Base-by-base conservation (phyloP, 805 yeast species). In the Candida parachauliodes region DNA sequence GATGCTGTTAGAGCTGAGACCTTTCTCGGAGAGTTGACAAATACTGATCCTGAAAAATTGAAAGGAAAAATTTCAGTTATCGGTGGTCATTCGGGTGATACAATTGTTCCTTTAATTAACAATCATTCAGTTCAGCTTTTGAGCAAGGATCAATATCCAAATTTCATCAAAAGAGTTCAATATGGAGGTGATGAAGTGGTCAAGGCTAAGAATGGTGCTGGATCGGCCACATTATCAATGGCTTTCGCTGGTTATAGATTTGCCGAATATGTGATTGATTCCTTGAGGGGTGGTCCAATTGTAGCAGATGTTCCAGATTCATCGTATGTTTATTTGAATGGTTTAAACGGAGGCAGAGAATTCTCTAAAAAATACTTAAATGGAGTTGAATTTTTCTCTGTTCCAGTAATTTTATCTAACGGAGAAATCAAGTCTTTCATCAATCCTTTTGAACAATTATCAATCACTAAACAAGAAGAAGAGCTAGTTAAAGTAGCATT, bases 131-230 rank as follows among this genome's bases (percentile, higher is more conserved):
- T 44, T 2, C 11, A 21, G 5, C 21, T 44, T 5, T 47, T 52
- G 17, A 36, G 40, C 28, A 28, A 41, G 17, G 24, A 41, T 20
- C 40, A 45, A 9, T 55, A 55, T 40, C 48, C 55, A 10, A 50
- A 50, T 24, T 65, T 68, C 49, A 51, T 68, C 40, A 54, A 65
- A 52, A 55, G 74, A 46, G 74, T 68, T 26, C 74, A 68, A 49
- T 68, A 60, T 44, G 95, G 95, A 45, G 98, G 98, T 58, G 98
- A 89, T 60, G 97, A 91, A 65, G 95, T 89, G 33, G 98, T 89
- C 47, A 73, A 84, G 68, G 97, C 97, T 40, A 89, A 89, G 71
- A 83, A 86, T 52, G 97, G 97, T 47, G 81, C 81, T 36, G 97
- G 97, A 28, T 86, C 96, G 34, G 97, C 97, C 40, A 89, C 98